Percentiles rank a stretch among this genome's conserved stretches.
phyloP scores from a whole-genome alignment of 2,329 filamentous ascomycete genomes.

The Pyrenophora graminea region DNA sequence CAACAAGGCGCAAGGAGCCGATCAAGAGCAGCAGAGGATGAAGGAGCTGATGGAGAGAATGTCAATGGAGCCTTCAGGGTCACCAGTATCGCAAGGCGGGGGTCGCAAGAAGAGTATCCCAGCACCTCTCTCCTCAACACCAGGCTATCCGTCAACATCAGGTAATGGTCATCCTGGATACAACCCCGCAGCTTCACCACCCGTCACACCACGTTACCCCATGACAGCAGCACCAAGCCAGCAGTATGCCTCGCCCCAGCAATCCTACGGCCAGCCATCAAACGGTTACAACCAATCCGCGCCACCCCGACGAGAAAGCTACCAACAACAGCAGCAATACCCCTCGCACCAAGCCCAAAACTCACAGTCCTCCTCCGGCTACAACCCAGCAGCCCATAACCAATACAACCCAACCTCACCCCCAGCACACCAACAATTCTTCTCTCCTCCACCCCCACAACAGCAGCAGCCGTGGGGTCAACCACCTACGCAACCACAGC shows the following conservation, averaged over 20 bases:
- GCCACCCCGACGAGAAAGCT: slow-evolving; percentile 43
- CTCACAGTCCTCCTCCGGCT: slow-evolving; percentile 38
- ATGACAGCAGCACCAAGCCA: slow-evolving; percentile 36
- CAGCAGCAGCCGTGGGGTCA: slow-evolving; percentile 60
- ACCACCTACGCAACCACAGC: slow-evolving; percentile 57
- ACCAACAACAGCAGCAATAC: slow-evolving; percentile 30
- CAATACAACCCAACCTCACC: slow-evolving; percentile 53
- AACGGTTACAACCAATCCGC: slow-evolving; percentile 35
- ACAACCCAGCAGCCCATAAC: slow-evolving; percentile 51
- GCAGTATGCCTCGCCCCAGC: slow-evolving; percentile 42
- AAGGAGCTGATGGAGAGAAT: slow-evolving; percentile 93
- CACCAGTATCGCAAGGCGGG: slow-evolving; percentile 37
- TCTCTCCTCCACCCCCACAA: slow-evolving; percentile 52
- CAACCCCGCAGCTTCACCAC: slow-evolving; percentile 55
- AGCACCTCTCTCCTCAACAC: slow-evolving; percentile 43
- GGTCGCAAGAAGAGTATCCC: slow-evolving; percentile 46
- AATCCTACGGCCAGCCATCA: slow-evolving; percentile 27
- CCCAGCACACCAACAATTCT: slow-evolving; percentile 63
- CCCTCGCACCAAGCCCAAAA: slow-evolving; percentile 22
- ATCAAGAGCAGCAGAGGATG: slow-evolving; percentile 83
- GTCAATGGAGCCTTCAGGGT: slow-evolving; percentile 69
- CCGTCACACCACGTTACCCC: slow-evolving; percentile 53
- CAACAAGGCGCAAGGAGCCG: slow-evolving; percentile 71
- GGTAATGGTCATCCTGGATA: slow-evolving; percentile 50
- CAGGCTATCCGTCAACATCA: slow-evolving; percentile 44